Conservation (phyloP, 495 filamentous ascomycete species). For the Extremus antarcticus region DNA sequence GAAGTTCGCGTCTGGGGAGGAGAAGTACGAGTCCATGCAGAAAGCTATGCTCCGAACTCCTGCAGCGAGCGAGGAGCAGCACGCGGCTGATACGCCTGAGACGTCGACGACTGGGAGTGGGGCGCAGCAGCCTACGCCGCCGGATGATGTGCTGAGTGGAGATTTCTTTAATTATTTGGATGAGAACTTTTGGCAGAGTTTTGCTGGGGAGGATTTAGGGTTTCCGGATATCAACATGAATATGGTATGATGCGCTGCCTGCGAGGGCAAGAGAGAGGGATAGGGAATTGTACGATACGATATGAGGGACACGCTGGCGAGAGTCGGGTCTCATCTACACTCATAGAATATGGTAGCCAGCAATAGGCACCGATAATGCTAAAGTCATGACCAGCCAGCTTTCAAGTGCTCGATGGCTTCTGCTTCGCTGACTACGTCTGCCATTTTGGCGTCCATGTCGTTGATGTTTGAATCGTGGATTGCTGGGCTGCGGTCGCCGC, state of each 20-base stretch:
- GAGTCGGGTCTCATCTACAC: not conserved
- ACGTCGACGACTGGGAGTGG: not conserved
- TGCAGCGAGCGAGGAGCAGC: not conserved
- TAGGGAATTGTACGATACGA: not conserved
- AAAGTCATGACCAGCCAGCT: conserved; percentile 21
- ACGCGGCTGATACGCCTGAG: not conserved
- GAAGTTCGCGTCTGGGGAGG: not conserved
- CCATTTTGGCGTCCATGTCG: conserved; percentile 32
- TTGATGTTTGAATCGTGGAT: conserved; percentile 31
- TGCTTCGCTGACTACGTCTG: conserved; percentile 28
- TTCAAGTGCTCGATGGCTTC: conserved; percentile 27
- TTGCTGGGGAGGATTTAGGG: conserved; percentile 11
- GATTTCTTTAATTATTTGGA: conserved; percentile 19
- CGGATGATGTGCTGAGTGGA: conserved; percentile 8
- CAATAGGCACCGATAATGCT: not conserved
- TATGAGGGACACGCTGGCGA: not conserved
- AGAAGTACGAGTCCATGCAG: not conserved
- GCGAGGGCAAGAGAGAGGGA: not conserved
- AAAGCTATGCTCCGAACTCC: not conserved
- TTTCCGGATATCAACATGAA: conserved; percentile 4
- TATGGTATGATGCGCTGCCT: not conserved
- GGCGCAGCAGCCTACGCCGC: conserved; percentile 13
- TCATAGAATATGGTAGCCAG: not conserved
- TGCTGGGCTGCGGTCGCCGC: conserved; percentile 29
- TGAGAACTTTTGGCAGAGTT: conserved; percentile 15